Evolutionary conservation across 2,329 filamentous ascomycete genomes (phyloP), one percentile per base, ranked within the genome.

Genomic region (Botrytis fragariae): DNA sequence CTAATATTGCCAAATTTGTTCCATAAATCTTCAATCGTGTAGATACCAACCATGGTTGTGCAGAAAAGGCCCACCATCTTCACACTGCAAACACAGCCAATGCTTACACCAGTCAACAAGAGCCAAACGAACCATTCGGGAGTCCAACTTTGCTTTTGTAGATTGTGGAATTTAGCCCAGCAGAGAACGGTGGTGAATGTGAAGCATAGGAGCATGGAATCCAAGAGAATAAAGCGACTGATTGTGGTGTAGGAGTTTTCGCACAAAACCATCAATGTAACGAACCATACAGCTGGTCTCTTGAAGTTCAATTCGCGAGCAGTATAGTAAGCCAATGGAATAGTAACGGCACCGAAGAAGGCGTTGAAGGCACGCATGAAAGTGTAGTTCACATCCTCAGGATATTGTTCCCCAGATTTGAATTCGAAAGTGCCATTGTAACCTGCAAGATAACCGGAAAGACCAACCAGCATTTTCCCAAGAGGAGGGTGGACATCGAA

Each of bases 341-440:
- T 91, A 81, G 94, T 98, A 74, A 96, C 86, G 75, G 95, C 95
- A 74, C 96, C 96, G 82, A 98, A 99, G 76, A 94, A 90, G 76
- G 95, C 92, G 83, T 98, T 99, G 89, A 99, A 99, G 75, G 95
- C 88, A 79, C 96, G 93, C 97, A 99, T 99, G 81, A 97, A 97
- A 79, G 95, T 97, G 83, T 97, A 99, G 86, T 99, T 92, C 81
- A 99, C 87, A 80, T 98, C 94, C 78, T 91, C 90, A 18, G 96
- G 96, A 82, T 99, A 99, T 72, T 89, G 94, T 81, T 98, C 96
- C 82, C 96, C 96, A 71, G 95, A 98, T 84, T 99, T 99, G 88
- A 99, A 99, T 82, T 99, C 96, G 84, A 99, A 99, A 6, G 95
- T 97, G 74, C 96, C 96, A 86, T 99, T 99, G 87, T 99, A 99